phyloP scores from a whole-genome alignment of 1,284 basidiomycete genomes.

The Ganoderma meredithae region DNA sequence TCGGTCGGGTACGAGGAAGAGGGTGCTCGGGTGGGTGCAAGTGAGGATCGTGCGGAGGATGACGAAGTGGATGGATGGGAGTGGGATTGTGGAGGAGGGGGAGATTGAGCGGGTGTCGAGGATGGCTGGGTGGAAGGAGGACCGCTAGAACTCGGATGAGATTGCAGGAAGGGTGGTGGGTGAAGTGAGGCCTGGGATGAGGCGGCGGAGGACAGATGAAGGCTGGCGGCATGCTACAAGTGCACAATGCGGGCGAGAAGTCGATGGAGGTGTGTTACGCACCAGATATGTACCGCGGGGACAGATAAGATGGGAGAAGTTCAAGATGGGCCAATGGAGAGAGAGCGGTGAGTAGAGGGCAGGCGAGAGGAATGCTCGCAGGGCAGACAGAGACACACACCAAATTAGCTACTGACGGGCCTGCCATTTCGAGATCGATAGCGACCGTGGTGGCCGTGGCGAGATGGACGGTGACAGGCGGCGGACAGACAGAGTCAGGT shows the following conservation, averaged over 20 bases:
- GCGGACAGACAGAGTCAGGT: background rate
- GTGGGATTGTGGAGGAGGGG: conserved; percentile 16
- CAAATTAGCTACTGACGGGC: conserved; percentile 15
- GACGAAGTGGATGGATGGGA: background rate
- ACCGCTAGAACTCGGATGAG: conserved; percentile 1
- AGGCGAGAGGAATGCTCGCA: background rate
- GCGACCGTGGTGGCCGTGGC: conserved; percentile 2
- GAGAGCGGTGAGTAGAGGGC: background rate
- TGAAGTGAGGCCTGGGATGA: conserved; percentile 5
- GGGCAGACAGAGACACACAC: background rate
- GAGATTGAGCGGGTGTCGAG: conserved; percentile 23
- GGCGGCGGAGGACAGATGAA: conserved; percentile 10
- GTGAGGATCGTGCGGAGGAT: conserved; percentile 8
- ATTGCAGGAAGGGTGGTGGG: conserved; percentile 17
- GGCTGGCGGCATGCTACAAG: conserved; percentile 14
- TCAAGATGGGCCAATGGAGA: background rate
- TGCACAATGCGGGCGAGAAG: background rate
- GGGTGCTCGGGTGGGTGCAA: conserved; percentile 15
- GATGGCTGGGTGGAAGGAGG: conserved; percentile 20
- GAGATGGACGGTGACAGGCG: background rate
- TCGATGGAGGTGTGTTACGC: conserved; percentile 11
- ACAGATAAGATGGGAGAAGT: background rate
- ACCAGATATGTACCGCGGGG: conserved; percentile 13
- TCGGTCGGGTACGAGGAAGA: conserved; percentile 11
- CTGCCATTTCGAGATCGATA: conserved; percentile 30